phyloP scores from a whole-genome alignment of 345 rosid genomes.

The Pistacia integerrima region DNA sequence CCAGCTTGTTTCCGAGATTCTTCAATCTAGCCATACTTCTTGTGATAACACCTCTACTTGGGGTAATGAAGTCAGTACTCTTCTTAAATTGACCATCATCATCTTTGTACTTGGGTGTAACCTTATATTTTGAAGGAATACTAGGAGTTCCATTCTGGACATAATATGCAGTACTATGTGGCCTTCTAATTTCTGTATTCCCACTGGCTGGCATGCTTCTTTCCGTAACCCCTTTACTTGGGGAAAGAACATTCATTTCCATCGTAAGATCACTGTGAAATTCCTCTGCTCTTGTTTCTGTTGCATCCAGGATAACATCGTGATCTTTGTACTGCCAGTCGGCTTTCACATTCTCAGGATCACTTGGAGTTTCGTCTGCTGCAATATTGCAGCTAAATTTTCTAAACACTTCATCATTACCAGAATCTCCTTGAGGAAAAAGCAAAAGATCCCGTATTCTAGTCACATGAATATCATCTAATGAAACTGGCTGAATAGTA shows the following conservation, averaged over 20 bases:
- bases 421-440: conserved; percentile 21
- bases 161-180: neutral
- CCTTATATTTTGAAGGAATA: neutral
- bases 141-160: neutral
- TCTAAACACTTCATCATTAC: conserved; percentile 23
- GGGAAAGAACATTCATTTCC: neutral
- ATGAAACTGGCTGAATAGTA: conserved; percentile 19
- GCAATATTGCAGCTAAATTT: conserved; percentile 4
- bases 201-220: neutral
- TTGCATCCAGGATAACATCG: neutral
- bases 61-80: neutral
- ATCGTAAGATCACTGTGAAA: neutral
- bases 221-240: neutral
- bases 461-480: conserved; percentile 35
- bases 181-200: neutral
- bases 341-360: conserved; percentile 7
- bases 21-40: conserved; percentile 48
- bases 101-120: neutral
- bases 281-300: neutral
- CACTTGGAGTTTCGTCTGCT: conserved; percentile 10
- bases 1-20: neutral
- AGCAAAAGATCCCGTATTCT: conserved; percentile 36
- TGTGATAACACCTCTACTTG: conserved; percentile 35
- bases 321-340: conserved; percentile 9
- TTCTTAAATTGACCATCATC: neutral